These are phyloP conservation scores for Entomortierella lignicola DNA, from an alignment of 192 early-diverging fungal genomes.

Conservation along the genomic window DNA sequence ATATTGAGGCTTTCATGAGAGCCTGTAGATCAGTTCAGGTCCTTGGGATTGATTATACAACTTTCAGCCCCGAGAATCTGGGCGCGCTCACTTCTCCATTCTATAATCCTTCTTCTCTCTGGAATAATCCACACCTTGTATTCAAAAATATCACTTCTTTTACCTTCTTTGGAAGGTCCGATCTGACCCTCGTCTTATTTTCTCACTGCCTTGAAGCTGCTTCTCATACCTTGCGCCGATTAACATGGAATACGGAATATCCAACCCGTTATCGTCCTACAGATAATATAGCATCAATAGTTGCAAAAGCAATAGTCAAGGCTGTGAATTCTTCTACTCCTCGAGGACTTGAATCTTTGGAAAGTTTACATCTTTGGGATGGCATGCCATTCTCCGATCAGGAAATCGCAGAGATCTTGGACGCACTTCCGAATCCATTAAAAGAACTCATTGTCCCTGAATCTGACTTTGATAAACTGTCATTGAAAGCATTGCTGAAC, in stretches of 20 bases:
- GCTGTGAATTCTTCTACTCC: not conserved
- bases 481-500: not conserved
- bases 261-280: not conserved
- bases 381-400: not conserved
- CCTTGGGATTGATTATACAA: not conserved
- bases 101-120: not conserved
- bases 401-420: slow-evolving; percentile 2
- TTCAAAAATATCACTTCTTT: not conserved
- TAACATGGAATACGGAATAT: not conserved
- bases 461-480: not conserved
- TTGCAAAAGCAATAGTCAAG: not conserved
- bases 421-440: not conserved
- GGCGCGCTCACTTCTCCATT: not conserved
- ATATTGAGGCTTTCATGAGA: not conserved
- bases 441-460: not conserved
- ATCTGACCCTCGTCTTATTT: not conserved
- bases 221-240: not conserved
- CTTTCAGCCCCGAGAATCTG: not conserved
- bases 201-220: not conserved
- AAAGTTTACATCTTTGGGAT: slow-evolving; percentile 1
- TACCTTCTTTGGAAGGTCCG: not conserved
- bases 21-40: not conserved
- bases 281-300: not conserved
- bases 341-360: not conserved
- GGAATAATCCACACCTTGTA: not conserved